Conservation (phyloP, 768 basidiomycete genomes). For the Podaxis sp. region DNA sequence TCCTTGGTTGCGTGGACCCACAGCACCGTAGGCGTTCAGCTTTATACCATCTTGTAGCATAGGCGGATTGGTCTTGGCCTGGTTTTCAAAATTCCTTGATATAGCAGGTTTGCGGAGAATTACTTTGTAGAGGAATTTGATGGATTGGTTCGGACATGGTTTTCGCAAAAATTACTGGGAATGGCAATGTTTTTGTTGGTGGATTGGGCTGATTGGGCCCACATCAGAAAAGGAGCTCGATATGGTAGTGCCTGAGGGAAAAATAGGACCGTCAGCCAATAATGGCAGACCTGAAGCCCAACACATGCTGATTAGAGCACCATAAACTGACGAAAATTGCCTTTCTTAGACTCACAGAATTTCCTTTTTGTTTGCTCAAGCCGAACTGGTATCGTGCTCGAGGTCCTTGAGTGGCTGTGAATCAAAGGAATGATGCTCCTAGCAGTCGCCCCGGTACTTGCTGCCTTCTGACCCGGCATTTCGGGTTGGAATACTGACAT, state of each 20-base stretch:
- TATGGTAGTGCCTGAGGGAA: not conserved
- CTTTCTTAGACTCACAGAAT: not conserved
- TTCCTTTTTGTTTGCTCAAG: not conserved
- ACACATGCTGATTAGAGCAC: not conserved
- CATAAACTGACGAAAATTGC: not conserved
- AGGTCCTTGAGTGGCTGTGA: not conserved
- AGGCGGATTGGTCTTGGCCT: conserved; percentile 7
- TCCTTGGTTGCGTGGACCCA: conserved; percentile 3
- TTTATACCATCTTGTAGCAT: not conserved
- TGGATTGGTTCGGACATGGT: conserved; percentile 4
- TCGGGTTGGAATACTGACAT: no score
- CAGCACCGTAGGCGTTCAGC: not conserved
- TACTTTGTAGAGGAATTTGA: conserved; percentile 1
- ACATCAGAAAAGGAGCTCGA: not conserved
- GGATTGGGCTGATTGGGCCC: not conserved
- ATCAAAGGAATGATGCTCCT: not conserved
- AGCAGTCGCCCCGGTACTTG: not conserved
- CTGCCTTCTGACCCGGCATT: no score
- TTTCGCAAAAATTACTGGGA: conserved; percentile 4
- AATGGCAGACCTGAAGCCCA: not conserved
- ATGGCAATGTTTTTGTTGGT: not conserved
- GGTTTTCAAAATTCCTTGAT: conserved; percentile 1
- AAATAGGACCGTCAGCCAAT: not conserved
- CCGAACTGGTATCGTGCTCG: not conserved
- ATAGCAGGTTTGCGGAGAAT: not conserved